Evolutionary conservation across 1,284 basidiomycete genomes (phyloP), one percentile per base, ranked within the genome.

Genomic region (Ganoderma multipileum): DNA sequence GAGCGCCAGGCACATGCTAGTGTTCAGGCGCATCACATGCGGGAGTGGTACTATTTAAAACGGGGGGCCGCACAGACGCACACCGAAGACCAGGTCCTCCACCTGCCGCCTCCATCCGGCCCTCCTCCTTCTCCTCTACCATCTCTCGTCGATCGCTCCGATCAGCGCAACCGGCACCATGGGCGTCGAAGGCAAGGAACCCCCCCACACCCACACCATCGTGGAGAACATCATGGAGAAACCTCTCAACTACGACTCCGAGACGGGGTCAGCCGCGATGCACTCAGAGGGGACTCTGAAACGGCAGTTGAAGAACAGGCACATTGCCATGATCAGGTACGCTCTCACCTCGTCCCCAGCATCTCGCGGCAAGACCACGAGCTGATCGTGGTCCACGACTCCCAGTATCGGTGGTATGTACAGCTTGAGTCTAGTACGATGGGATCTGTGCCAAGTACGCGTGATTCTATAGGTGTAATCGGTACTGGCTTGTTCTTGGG

Each of bases 401-500:
- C 41, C 47, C 54, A 82, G 80, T 80, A 82, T 82, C 64, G 80
- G 80, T 68, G 81, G 79, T 74, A 67, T 30, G 69, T 67, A 50
- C n/a, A 11, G 6, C n/a, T 12, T 5, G 20, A n/a, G 38, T 39
- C n/a, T 60, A 3, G 12, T 60, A 9, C 36, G 9, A 23, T 30
- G 11, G 18, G 20, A n/a, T n/a, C 7, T n/a, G 36, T 36, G 55
- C 33, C 39, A 38, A 28, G 30, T 28, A 3, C 36, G 3, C 52
- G 50, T 42, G 50, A 58, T 64, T 36, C 62, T 87, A 85, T 84
- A 89, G 90, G 91, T 81, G 92, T 94, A 68, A 93, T 94, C 72
- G 92, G 92, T 66, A 93, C 91, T 65, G 87, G 89, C 72, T 81
- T 91, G 33, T 90, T 90, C 79, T 79, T 92, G 70, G 91, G 91